A percentile compares a stretch with the other conserved stretches of the same genome.
Evolutionary conservation across 176 grass and related monocot species (phyloP).

Genomic region (Phoenix dactylifera): DNA sequence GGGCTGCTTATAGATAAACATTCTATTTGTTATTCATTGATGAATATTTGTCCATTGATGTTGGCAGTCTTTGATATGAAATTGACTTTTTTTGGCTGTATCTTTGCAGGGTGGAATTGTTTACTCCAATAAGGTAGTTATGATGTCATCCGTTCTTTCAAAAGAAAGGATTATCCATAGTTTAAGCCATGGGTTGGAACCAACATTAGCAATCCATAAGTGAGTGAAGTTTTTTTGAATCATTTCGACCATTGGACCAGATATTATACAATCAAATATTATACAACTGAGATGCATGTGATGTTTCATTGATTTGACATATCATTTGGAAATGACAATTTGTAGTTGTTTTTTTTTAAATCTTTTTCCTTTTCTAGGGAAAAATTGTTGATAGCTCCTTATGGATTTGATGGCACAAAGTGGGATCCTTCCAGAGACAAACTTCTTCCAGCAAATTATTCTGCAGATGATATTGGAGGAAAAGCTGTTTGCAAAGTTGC

Average conservation of each 20-base stretch:
- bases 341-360: not conserved
- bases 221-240: conserved; percentile 19
- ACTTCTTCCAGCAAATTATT: conserved; percentile 40
- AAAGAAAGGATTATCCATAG: conserved; percentile 26
- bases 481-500: conserved; percentile 39
- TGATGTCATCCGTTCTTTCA: conserved; percentile 36
- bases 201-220: conserved; percentile 40
- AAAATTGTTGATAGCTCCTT: conserved; percentile 34
- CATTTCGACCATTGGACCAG: too few species aligned
- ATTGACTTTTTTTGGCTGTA: conserved; percentile 13
- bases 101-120: conserved; percentile 52
- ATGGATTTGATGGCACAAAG: conserved; percentile 37
- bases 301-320: too few species aligned
- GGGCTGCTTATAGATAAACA: too few species aligned
- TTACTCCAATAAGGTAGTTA: conserved; percentile 55
- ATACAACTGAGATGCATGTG: too few species aligned
- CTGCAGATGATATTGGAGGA: conserved; percentile 34
- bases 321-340: too few species aligned
- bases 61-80: too few species aligned
- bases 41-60: too few species aligned
- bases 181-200: conserved; percentile 41
- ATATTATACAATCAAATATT: too few species aligned
- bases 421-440: conserved; percentile 48
- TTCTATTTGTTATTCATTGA: too few species aligned
- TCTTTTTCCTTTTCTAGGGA: conserved; percentile 21